Evolutionary conservation across 2,329 filamentous ascomycete species (phyloP).

Genomic region (Claviceps africana): DNA sequence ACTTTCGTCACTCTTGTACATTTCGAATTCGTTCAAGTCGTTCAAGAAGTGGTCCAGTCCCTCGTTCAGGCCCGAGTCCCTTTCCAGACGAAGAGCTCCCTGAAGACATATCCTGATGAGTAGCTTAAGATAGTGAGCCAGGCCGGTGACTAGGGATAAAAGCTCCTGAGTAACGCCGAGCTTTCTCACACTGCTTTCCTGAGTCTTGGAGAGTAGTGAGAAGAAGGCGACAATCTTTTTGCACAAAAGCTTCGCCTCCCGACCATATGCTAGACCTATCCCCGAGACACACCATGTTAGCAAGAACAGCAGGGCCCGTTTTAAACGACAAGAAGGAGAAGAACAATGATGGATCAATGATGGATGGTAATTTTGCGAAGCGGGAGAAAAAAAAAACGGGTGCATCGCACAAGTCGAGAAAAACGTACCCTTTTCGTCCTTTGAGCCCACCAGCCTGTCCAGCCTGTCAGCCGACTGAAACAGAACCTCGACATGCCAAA

Average conservation of each 20-base stretch:
- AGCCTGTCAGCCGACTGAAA: constrained; percentile 81
- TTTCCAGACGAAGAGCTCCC: constrained; percentile 79
- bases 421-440: constrained; percentile 59
- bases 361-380: too few species aligned
- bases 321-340: too few species aligned
- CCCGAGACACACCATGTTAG: background rate
- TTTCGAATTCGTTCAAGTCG: constrained; percentile 72
- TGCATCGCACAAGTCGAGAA: background rate
- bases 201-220: constrained; percentile 82
- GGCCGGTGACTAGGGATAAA: constrained; percentile 88
- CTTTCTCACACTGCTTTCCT: constrained; percentile 78
- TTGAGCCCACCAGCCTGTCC: constrained; percentile 53
- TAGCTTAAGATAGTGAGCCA: constrained; percentile 94
- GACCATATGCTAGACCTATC: constrained; percentile 70
- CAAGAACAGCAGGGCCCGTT: background rate
- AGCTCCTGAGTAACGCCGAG: constrained; percentile 94
- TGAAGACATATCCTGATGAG: constrained; percentile 94
- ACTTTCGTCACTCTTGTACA: constrained; percentile 56
- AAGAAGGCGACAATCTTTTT: constrained; percentile 99
- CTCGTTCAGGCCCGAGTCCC: constrained; percentile 59
- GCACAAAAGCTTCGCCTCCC: constrained; percentile 97
- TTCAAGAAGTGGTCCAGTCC: constrained; percentile 73
- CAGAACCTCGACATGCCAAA: constrained; percentile 85
- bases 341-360: too few species aligned
- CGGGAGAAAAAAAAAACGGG: too few species aligned